Evolutionary conservation across 331 rosid genomes (phyloP).

Genomic region (Quercus phellos): DNA sequence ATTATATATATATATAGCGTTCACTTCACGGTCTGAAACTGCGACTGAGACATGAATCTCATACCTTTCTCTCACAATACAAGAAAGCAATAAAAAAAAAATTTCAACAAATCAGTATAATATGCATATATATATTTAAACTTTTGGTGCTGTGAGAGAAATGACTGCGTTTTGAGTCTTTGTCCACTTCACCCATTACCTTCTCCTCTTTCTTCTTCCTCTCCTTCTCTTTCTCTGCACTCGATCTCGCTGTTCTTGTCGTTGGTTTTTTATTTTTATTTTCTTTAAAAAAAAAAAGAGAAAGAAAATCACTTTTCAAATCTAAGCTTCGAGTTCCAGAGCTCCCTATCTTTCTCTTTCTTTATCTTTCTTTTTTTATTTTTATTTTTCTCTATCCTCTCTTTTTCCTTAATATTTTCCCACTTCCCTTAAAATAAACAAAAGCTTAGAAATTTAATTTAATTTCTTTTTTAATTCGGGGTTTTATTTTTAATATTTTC

Average conservation of each 20-base stretch:
- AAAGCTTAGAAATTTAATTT: slow-evolving; percentile 34
- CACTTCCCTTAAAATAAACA: slow-evolving; percentile 41
- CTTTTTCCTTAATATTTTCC: slow-evolving; percentile 12
- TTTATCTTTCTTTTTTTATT: not conserved
- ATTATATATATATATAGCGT: slow-evolving; percentile 22
- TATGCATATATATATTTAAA: slow-evolving; percentile 25
- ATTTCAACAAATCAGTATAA: slow-evolving; percentile 30
- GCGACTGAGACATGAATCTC: slow-evolving; percentile 17
- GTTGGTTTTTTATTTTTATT: slow-evolving; percentile 6
- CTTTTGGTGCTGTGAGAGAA: slow-evolving; percentile 37
- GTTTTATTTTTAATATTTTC: slow-evolving; percentile 28
- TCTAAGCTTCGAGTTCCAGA: slow-evolving; percentile 17
- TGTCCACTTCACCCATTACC: slow-evolving; percentile 19
- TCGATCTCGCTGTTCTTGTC: slow-evolving; percentile 31
- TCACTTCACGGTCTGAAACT: slow-evolving; percentile 26
- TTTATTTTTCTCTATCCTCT: not conserved
- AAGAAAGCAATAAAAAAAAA: slow-evolving; percentile 32
- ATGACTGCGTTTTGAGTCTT: slow-evolving; percentile 55
- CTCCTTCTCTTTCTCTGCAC: slow-evolving; percentile 49
- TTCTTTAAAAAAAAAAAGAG: not conserved
- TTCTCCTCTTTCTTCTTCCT: slow-evolving; percentile 14
- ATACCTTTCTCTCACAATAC: slow-evolving; percentile 8
- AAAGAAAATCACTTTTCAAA: slow-evolving; percentile 6
- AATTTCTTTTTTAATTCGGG: slow-evolving; percentile 12
- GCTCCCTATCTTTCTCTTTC: not conserved